Evolutionary conservation across 345 rosid species (phyloP).

Genomic region (Moringa oleifera): DNA sequence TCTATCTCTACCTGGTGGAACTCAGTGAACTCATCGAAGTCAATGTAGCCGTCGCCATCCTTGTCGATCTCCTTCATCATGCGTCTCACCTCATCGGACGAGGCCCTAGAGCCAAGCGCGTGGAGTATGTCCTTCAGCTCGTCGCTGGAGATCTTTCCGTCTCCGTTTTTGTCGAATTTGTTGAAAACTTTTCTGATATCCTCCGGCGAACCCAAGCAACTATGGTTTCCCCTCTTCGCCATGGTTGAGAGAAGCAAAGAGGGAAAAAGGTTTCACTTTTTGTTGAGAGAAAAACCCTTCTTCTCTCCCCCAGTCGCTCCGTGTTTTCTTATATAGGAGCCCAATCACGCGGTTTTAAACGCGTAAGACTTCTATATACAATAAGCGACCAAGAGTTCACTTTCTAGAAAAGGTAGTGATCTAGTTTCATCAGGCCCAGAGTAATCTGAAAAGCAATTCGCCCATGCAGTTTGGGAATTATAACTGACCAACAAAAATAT

Average conservation of each 20-base stretch:
- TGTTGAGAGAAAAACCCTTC: no score
- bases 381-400: no score
- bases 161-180: constrained; percentile 83
- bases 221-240: constrained; percentile 20
- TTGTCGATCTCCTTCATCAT: constrained; percentile 79
- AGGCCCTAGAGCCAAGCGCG: constrained; percentile 43
- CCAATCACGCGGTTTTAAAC: no score
- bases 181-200: constrained; percentile 54
- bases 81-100: constrained; percentile 45
- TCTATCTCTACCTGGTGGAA: constrained; percentile 20
- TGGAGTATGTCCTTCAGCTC: constrained; percentile 60
- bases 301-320: no score
- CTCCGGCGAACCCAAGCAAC: constrained; percentile 38
- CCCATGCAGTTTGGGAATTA: no score
- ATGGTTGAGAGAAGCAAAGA: background rate
- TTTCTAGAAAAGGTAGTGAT: no score
- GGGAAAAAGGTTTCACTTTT: no score
- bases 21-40: constrained; percentile 59
- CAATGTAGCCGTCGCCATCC: constrained; percentile 79
- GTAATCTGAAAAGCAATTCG: no score
- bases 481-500: no score
- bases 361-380: no score
- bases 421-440: no score
- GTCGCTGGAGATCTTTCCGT: constrained; percentile 75
- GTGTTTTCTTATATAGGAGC: no score